phyloP scores from a whole-genome alignment of 495 filamentous ascomycete genomes.

The Tuber melanosporum region DNA sequence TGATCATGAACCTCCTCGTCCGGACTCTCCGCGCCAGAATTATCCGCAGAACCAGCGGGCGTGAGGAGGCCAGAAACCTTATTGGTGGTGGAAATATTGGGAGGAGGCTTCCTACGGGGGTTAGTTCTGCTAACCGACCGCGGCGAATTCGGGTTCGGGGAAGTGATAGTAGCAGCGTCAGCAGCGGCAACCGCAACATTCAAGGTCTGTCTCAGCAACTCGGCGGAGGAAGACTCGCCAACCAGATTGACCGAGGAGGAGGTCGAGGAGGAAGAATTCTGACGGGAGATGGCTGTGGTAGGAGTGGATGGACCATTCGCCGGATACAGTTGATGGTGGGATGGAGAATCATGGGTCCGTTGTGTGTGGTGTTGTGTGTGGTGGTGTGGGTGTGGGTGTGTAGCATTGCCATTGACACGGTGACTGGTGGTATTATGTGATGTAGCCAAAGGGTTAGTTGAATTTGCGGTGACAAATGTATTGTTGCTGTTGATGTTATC shows the following conservation, averaged over 20 bases:
- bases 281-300: constrained; percentile 38
- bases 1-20: constrained; percentile 39
- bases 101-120: constrained; percentile 31
- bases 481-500: constrained; percentile 19
- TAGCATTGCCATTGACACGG: not conserved
- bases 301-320: constrained; percentile 33
- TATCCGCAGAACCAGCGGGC: constrained; percentile 35
- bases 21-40: constrained; percentile 34
- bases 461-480: not conserved
- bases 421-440: not conserved
- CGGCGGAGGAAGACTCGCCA: constrained; percentile 34
- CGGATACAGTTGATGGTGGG: constrained; percentile 28
- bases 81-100: constrained; percentile 30
- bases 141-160: constrained; percentile 23
- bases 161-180: constrained; percentile 15
- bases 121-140: constrained; percentile 33
- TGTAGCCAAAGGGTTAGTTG: not conserved
- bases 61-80: constrained; percentile 28
- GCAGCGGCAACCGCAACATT: constrained; percentile 25
- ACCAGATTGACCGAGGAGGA: constrained; percentile 31
- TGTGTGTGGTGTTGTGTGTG: not conserved
- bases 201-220: constrained; percentile 39
- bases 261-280: constrained; percentile 38
- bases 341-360: not conserved
- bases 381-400: not conserved